Conservation (phyloP, 345 rosid species). For the Syzygium grande region DNA sequence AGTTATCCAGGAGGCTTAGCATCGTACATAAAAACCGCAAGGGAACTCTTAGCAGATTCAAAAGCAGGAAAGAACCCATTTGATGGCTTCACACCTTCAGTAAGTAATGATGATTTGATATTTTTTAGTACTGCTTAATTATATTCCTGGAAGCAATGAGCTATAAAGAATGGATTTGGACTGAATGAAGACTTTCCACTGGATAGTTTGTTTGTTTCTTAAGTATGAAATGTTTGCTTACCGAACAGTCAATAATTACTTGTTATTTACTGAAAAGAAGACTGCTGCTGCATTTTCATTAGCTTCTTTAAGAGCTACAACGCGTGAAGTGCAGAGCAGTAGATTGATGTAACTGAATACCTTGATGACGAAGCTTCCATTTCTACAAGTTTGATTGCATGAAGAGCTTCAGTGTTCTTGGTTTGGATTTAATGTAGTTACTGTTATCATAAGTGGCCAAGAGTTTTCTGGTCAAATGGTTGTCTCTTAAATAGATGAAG, state of each 20-base stretch:
- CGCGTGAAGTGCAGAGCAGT: not conserved
- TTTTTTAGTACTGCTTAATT: not conserved
- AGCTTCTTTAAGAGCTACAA: not conserved
- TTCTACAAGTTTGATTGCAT: not conserved
- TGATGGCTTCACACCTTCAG: constrained; percentile 95
- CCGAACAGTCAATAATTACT: not conserved
- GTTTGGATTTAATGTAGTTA: not conserved
- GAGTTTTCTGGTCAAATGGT: not conserved
- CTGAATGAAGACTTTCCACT: not conserved
- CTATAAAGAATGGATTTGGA: not conserved
- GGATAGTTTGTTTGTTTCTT: not conserved
- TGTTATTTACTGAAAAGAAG: not conserved
- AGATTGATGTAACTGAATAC: not conserved
- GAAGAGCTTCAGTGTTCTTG: not conserved
- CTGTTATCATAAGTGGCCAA: not conserved
- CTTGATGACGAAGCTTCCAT: not conserved
- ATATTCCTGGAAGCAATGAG: not conserved
- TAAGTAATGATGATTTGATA: constrained; percentile 16
- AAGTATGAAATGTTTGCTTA: not conserved
- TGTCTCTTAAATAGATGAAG: not conserved
- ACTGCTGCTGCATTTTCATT: not conserved
- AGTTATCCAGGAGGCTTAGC: constrained; percentile 91
- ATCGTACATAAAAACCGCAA: constrained; percentile 60
- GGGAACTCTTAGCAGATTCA: constrained; percentile 81
- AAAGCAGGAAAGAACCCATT: constrained; percentile 88